phyloP scores from a whole-genome alignment of 371 early-diverging fungal species.

The Catenaria anguillulae region DNA sequence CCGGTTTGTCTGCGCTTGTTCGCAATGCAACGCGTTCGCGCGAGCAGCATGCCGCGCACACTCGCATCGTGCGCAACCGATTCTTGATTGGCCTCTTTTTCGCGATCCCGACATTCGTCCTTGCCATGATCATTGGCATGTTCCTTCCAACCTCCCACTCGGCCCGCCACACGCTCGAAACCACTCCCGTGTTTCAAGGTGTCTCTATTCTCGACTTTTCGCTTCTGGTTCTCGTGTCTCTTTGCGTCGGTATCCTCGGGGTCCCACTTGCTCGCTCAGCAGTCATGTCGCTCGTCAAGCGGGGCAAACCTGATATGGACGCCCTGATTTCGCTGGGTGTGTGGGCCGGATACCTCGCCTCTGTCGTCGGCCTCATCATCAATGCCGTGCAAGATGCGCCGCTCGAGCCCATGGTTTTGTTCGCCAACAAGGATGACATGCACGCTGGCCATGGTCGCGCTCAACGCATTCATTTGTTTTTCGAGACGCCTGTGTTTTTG shows the following conservation, averaged over 20 bases:
- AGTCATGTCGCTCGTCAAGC: constrained; percentile 34
- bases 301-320: constrained; percentile 53
- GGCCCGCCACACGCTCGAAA: constrained; percentile 20
- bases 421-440: too few species aligned
- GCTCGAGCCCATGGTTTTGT: too few species aligned
- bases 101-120: constrained; percentile 41
- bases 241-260: constrained; percentile 39
- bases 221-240: constrained; percentile 35
- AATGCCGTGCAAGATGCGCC: constrained; percentile 7
- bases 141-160: constrained; percentile 27
- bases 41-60: constrained; percentile 32
- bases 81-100: constrained; percentile 39
- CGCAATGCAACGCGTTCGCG: constrained; percentile 25
- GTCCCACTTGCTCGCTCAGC: constrained; percentile 35
- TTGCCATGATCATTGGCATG: constrained; percentile 47
- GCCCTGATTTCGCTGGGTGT: constrained; percentile 50
- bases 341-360: constrained; percentile 43
- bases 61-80: constrained; percentile 19
- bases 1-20: constrained; percentile 18
- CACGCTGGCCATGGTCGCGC: neutral
- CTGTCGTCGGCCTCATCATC: constrained; percentile 33
- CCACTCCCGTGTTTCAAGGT: constrained; percentile 27
- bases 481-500: constrained; percentile 49
- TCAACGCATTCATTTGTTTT: constrained; percentile 20
- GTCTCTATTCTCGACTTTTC: constrained; percentile 30